Base-by-base conservation (phyloP, 2,329 filamentous ascomycete genomes). In the Acarospora socialis region DNA sequence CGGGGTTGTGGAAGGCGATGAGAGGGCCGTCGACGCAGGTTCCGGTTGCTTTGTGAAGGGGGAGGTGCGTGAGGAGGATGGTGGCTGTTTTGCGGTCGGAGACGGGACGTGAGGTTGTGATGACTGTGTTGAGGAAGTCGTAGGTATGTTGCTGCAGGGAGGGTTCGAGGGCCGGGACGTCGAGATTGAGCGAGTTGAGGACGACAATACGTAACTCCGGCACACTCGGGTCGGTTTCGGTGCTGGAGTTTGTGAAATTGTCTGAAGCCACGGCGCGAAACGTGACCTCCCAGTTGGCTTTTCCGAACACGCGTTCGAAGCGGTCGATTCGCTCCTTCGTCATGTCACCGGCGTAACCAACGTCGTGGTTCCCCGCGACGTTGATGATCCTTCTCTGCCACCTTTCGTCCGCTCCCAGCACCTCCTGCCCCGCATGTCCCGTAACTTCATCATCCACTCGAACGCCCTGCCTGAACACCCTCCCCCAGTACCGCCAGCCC, bases 321-420 rank as follows among this genome's bases (percentile, higher is more conserved):
- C 90, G 71, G 17, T 71, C 63, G 33, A 94, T 64, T 3, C 84
- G 73, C 39, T 73, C 65, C n/a, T 66, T 59, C 23, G 78, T 83
- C 39, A 95, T 67, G 53, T 98, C 90, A 3, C 90, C 90, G 0
- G 86, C 83, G 52, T 98, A 98, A 20, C 90, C 90, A 48, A 98
- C 77, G 53, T 98, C 90, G 51, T 98, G 90, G 49, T 98, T 98
- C 1, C 90, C 90, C 0, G 76, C 84, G 16, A 95, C 73, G 44
- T 93, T 92, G 51, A 98, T 83, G 41, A 94, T 66, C 34, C 79
- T 70, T 23, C 63, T 67, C n/a, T 65, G 56, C 90, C 90, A 95
- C 2, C 41, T 49, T 15, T 45, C 35, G 8, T 46, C 42, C 10
- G 30, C 35, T n/a, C 43, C 74, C 63, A 5, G 67, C 61, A 12